Evolutionary conservation across 2,329 filamentous ascomycete genomes (phyloP).

Genomic region (Phyllosticta capitalensis): DNA sequence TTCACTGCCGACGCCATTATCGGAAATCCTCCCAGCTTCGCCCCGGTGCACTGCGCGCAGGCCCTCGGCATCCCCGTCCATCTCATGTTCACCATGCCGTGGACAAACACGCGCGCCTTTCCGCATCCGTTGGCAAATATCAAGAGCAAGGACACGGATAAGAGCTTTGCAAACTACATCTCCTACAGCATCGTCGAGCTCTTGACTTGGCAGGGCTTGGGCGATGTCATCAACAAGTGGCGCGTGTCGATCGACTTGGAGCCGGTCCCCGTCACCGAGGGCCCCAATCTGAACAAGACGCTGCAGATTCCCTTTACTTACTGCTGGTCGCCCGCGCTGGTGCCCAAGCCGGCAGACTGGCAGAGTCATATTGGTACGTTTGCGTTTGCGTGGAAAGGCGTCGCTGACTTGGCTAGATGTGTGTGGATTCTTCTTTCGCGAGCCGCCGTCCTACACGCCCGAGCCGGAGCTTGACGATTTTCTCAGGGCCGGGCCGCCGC

Average conservation of each 20-base stretch:
- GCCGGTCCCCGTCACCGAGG: constrained; percentile 27
- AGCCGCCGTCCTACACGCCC: constrained; percentile 30
- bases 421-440: constrained; percentile 39
- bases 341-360: constrained; percentile 35
- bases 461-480: constrained; percentile 34
- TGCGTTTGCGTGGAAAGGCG: background rate
- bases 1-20: constrained; percentile 16
- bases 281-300: constrained; percentile 26
- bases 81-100: constrained; percentile 38
- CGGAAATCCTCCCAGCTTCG: constrained; percentile 17
- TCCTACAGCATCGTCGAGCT: constrained; percentile 40
- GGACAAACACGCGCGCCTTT: constrained; percentile 35
- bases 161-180: constrained; percentile 33
- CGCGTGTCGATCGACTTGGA: constrained; percentile 33
- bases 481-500: constrained; percentile 37
- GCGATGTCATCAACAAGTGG: constrained; percentile 38
- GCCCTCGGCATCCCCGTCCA: constrained; percentile 14
- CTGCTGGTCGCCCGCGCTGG: constrained; percentile 35
- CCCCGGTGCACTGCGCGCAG: constrained; percentile 15
- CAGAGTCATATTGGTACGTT: constrained; percentile 25
- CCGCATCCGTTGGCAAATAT: constrained; percentile 44
- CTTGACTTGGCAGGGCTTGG: constrained; percentile 43
- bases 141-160: constrained; percentile 25
- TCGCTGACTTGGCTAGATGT: constrained; percentile 14
- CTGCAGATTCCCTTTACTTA: constrained; percentile 36